Evolutionary conservation across 495 filamentous ascomycete species (phyloP), one percentile per base, ranked within the genome.

Genomic region (Tuber aestivum): DNA sequence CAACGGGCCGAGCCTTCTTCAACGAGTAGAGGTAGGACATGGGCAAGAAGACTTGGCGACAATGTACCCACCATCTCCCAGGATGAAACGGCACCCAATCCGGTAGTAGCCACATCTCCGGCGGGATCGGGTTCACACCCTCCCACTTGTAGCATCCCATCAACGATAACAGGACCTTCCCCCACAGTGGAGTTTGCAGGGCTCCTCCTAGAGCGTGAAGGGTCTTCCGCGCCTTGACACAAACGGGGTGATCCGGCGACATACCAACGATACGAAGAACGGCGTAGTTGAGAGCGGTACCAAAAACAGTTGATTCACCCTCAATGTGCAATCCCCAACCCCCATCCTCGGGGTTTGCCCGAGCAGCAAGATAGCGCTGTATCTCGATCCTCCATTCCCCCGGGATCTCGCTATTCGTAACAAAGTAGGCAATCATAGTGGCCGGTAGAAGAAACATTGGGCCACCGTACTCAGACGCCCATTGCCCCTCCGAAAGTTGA

Each of bases 21-120:
- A 90, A 91, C 10, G 93, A 95, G 86, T 91, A 97, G 56, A 97
- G 86, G 80, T 91, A 98, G 20, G 91, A 90, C 93, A 98, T 97
- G 16, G 95, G 92, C 48, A 97, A 84, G 83, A 94, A 97, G 42
- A 99, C 95, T 83, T 91, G 89, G 23, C 95, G 93, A 84, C 97
- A 97, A 77, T 99, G 95, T 77, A 97, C 93, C 95, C 95, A 99
- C 95, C 95, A 99, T 70, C 94, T 87, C 95, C 96, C 98, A 0
- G 96, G 95, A 16, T 93, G 91, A 79, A 98, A 88, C 1, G 95
- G 96, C 21, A 94, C 89, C 95, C 95, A 98, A 83, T 98, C 94
- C 3, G 95, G 96, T 3, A 99, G 86, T 40, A 97, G 88, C 95
- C 95, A 99, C 61, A 98, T 81, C 84, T 99, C 95, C 1, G 95